Percentiles rank a stretch among this genome's conserved stretches.
phyloP scores from a whole-genome alignment of 495 filamentous ascomycete genomes.

The Astrothelium subdiscretum region DNA sequence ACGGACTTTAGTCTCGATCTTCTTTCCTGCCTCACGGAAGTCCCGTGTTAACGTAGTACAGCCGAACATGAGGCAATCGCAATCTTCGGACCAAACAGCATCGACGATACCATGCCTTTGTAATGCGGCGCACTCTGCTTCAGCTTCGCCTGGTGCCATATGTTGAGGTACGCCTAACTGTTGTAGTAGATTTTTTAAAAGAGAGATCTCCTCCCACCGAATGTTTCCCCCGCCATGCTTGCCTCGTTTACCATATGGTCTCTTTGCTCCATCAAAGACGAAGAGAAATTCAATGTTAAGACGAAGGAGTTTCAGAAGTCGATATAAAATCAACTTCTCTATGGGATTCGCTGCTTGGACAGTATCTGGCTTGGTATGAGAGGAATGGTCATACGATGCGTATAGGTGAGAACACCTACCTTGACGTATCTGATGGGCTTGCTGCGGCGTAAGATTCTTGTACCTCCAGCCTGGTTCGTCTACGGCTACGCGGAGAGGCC shows the following conservation, averaged over 20 bases:
- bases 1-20: conserved; percentile 11
- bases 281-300: conserved; percentile 23
- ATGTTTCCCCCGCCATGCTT: conserved; percentile 8
- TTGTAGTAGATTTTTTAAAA: conserved; percentile 11
- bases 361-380: conserved; percentile 3
- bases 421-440: conserved; percentile 16
- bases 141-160: conserved; percentile 19
- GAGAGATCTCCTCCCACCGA: conserved; percentile 10
- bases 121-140: conserved; percentile 22
- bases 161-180: conserved; percentile 15
- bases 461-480: conserved; percentile 24
- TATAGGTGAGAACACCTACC: conserved; percentile 2
- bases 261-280: conserved; percentile 18
- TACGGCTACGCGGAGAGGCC: conserved; percentile 20
- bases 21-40: conserved; percentile 11
- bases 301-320: conserved; percentile 12
- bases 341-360: conserved; percentile 19
- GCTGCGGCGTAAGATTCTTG: conserved; percentile 17
- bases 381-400: neutral
- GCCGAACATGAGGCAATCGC: conserved; percentile 22
- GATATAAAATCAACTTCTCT: conserved; percentile 21
- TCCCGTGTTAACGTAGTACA: conserved; percentile 17
- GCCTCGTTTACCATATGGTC: conserved; percentile 7
- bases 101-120: conserved; percentile 19
- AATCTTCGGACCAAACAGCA: conserved; percentile 22